Base-by-base conservation (phyloP, 106 monocot genomes). In the Phalaenopsis aphrodite region DNA sequence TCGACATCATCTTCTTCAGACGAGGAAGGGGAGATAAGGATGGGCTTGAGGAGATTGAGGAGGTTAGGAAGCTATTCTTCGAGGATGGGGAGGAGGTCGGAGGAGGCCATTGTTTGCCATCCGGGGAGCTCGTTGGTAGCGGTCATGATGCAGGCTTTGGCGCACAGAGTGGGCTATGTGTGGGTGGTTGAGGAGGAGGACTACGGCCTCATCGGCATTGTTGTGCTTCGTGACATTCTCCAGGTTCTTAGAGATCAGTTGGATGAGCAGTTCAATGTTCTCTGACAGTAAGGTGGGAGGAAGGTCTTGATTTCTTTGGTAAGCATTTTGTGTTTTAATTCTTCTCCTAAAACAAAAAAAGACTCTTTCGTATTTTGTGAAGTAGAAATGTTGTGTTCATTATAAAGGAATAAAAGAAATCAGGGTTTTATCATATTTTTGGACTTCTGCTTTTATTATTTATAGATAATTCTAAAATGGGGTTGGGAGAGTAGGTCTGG, bases 91-190 rank as follows among this genome's bases (percentile, higher is more conserved):
- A 48, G 89, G 73, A 45, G 65, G 72, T 48, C 78, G 56, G 88
- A 91, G 85, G 93, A 93, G 78, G 85, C 88, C 41, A 87, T 93
- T 42, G 87, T 87, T 55, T 90, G 89, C 78, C 87, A 85, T 48
- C 82, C 79, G 42, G 75, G 78, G 78, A 94, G 94, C 82, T 94
- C 94, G 55, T 84, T 94, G 61, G 85, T 90, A 86, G 94, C 91
- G 41, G 94, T 92, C 38, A 83, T 94, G 94, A 78, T 90, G 21
- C 94, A 92, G 86, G 92, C 94, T 6, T 48, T 94, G 75, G 91
- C 90, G 1, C 91, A 92, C 78, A 85, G 91, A 1, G 91, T 90
- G 19, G 81, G 83, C 75, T 90, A 92, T 77, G 84, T 92, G 66
- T 94, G 94, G 94, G 94, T 94, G 17, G 92, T 92, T 19, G 87